Base-by-base conservation (phyloP, 2,329 filamentous ascomycete genomes). In the Ramularia endophylla region DNA sequence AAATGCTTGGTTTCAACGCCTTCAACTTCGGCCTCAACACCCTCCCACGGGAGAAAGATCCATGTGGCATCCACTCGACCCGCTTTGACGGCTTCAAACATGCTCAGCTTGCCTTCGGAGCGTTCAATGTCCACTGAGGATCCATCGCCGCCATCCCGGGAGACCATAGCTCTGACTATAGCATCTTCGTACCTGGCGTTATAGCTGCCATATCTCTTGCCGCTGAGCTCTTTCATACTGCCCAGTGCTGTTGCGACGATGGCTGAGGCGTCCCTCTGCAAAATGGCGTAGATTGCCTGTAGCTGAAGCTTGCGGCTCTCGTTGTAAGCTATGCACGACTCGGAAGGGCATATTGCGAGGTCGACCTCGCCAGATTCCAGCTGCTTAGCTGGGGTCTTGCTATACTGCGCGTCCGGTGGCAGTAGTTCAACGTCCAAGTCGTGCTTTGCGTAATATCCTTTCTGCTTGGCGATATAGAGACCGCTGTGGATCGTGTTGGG, bases 401-500 rank as follows among this genome's bases (percentile, higher is more conserved):
- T 51, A 40, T 59, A 58, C 29, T 48, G 36, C 11, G 46, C 43
- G 27, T 58, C 52, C 9, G 57, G 56, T 2, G 59, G 50, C 4
- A 59, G 43, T 6, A 61, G 51, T 27, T 56, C 47, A 16, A 61
- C 55, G n/a, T 50, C 37, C 15, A 61, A 51, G 27, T 46, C 43
- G 27, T 40, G 42, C 12, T 43, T 40, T 8, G 41, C 28, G 48
- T 60, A 62, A 30, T 55, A 39, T 15, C 51, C 50, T 12, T 46
- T 41, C 13, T 46, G 40, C 32, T 47, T 31, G 5, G 59, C 59
- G 25, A 59, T 18, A 41, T 49, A 59, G 4, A 61, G 50, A 34
- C 59, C 59, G 20, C 51, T 55, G 50, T 61, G 59, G 31, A 60
- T 54, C 2, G 59, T 60, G 50, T 61, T 61, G 11, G 59, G 59